Conservation (phyloP, 1,139 yeast genomes). For the Blastobotrys arbuscula region DNA sequence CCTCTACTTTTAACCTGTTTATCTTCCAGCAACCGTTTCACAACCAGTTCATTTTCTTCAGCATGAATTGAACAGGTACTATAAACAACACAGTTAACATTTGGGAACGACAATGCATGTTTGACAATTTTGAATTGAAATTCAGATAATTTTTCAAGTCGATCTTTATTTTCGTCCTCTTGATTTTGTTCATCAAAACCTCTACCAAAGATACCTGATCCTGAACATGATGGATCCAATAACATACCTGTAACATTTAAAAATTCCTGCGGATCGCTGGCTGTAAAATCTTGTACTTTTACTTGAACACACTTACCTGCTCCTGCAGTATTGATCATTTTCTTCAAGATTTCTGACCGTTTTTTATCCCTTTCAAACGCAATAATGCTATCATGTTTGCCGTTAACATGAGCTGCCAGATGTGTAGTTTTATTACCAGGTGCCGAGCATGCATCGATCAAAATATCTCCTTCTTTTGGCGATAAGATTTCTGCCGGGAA, state of each 20-base stretch:
- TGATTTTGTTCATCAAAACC: slow-evolving; percentile 46
- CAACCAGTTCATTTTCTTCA: slow-evolving; percentile 90
- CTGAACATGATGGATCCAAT: slow-evolving; percentile 97
- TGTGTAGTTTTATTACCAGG: slow-evolving; percentile 98
- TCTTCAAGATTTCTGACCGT: slow-evolving; percentile 64
- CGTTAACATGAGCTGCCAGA: slow-evolving; percentile 55
- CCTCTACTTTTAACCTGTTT: slow-evolving; percentile 54
- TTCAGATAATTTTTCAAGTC: slow-evolving; percentile 69
- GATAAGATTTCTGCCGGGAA: slow-evolving; percentile 84
- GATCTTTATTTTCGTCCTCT: slow-evolving; percentile 41
- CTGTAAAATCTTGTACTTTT: slow-evolving; percentile 81
- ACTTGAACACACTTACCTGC: slow-evolving; percentile 57
- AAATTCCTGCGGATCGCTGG: slow-evolving; percentile 55
- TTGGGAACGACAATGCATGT: slow-evolving; percentile 82
- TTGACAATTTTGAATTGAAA: slow-evolving; percentile 83
- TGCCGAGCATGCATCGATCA: slow-evolving; percentile 95
- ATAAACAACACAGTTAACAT: slow-evolving; percentile 73
- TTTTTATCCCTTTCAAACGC: slow-evolving; percentile 85
- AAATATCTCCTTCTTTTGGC: slow-evolving; percentile 44
- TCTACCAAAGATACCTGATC: slow-evolving; percentile 93
- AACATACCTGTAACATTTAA: slow-evolving; percentile 69
- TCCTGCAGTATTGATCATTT: slow-evolving; percentile 79
- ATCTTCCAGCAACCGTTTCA: slow-evolving; percentile 62
- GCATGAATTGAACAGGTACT: slow-evolving; percentile 94
- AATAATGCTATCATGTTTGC: slow-evolving; percentile 42